These are phyloP conservation scores for Hyparrhenia diplandra DNA, from an alignment of 176 grass and related monocot species.

Conservation along the genomic window DNA sequence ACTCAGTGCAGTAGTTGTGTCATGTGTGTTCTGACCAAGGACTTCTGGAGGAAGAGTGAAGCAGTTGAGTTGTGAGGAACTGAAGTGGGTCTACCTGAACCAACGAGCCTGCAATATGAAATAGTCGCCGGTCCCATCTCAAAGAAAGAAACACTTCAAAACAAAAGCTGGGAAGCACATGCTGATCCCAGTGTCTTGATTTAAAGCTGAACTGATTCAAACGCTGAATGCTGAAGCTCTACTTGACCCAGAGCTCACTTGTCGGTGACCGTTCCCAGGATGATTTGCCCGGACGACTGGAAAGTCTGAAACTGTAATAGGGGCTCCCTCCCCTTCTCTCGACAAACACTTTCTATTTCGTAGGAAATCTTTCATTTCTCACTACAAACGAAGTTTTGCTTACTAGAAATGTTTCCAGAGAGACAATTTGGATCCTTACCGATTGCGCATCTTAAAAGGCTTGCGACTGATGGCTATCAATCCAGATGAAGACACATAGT, in stretches of 20 bases:
- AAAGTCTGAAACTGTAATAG: background rate
- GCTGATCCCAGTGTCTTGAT: background rate
- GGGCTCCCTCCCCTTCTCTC: background rate
- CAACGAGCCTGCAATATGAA: slow-evolving; percentile 14
- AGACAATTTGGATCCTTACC: background rate
- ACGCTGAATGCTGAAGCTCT: background rate
- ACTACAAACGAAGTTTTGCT: background rate
- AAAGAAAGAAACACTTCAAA: background rate
- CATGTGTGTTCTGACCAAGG: background rate
- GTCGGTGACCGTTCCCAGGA: background rate
- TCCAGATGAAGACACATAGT: background rate
- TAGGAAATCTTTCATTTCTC: background rate
- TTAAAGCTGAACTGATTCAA: no score
- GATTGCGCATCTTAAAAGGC: background rate
- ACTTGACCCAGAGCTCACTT: background rate
- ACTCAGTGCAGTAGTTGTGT: slow-evolving; percentile 54
- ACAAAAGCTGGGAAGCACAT: background rate
- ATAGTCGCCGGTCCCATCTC: background rate
- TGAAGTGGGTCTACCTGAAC: slow-evolving; percentile 49
- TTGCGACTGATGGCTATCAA: background rate
- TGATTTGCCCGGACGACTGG: background rate
- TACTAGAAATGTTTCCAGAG: background rate
- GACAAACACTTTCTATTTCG: background rate
- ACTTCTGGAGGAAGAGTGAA: slow-evolving; percentile 15
- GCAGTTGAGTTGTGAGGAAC: slow-evolving; percentile 20